phyloP scores from a whole-genome alignment of 768 basidiomycete genomes.

The Neoboletus magnificus region DNA sequence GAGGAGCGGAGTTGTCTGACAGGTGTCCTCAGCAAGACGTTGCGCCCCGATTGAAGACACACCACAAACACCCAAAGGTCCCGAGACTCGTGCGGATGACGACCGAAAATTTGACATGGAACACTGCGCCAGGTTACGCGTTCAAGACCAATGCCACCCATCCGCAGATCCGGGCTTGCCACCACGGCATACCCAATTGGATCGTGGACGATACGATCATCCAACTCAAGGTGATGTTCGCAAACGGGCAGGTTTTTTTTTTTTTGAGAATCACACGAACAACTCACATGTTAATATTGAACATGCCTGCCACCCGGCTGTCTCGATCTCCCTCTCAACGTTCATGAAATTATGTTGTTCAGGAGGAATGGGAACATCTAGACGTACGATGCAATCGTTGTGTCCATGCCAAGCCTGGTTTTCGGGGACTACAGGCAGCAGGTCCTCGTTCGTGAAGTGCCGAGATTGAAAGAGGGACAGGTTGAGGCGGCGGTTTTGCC shows the following conservation, averaged over 20 bases:
- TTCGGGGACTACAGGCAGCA: constrained; percentile 61
- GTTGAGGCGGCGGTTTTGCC: constrained; percentile 1
- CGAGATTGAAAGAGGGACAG: constrained; percentile 13
- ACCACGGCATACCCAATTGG: constrained; percentile 71
- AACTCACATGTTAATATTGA: constrained; percentile 72
- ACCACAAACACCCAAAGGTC: constrained; percentile 75
- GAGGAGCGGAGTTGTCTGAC: constrained; percentile 18
- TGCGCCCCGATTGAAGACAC: constrained; percentile 69
- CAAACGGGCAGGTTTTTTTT: background rate
- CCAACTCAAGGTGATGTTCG: constrained; percentile 44
- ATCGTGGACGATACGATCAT: constrained; percentile 78
- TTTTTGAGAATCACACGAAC: background rate
- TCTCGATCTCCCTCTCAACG: constrained; percentile 5
- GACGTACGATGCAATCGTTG: constrained; percentile 66
- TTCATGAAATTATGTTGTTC: background rate
- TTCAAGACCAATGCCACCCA: constrained; percentile 74
- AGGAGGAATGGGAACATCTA: background rate
- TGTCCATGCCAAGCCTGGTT: constrained; percentile 63
- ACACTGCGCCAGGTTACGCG: constrained; percentile 72
- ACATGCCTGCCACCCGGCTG: constrained; percentile 80
- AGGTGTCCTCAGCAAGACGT: constrained; percentile 61
- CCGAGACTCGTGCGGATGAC: constrained; percentile 77
- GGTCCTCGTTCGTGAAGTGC: constrained; percentile 58
- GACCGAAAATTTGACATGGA: constrained; percentile 75
- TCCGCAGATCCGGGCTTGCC: constrained; percentile 82